phyloP scores from a whole-genome alignment of 768 basidiomycete genomes.

The Amanita pallidorosea region DNA sequence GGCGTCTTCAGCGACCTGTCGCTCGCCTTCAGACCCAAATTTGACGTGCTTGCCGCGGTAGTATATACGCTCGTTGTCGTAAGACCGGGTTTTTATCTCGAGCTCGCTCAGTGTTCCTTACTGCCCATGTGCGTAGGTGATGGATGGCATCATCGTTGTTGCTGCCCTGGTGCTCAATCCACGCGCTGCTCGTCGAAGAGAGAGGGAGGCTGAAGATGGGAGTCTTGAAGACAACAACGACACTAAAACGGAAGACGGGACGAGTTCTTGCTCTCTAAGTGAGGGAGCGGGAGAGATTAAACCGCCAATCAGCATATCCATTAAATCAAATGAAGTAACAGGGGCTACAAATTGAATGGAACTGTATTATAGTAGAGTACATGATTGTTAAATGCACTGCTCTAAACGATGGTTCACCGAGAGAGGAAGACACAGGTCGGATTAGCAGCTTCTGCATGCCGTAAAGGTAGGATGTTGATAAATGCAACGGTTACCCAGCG shows the following conservation, averaged over 20 bases:
- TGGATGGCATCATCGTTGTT: slow-evolving; percentile 53
- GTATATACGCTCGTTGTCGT: slow-evolving; percentile 57
- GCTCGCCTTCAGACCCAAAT: slow-evolving; percentile 50
- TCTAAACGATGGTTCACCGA: neutral
- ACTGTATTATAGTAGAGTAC: neutral
- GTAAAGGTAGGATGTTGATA: neutral
- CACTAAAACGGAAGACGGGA: neutral
- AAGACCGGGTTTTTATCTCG: slow-evolving; percentile 12
- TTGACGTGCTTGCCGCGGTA: slow-evolving; percentile 54
- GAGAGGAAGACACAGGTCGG: neutral
- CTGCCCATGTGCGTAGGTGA: slow-evolving; percentile 28
- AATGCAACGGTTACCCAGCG: neutral
- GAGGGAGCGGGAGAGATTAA: neutral
- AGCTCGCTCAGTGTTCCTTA: neutral
- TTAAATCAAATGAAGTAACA: neutral
- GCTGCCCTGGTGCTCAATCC: slow-evolving; percentile 61
- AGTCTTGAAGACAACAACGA: neutral
- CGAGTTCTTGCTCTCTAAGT: neutral
- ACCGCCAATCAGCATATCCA: neutral
- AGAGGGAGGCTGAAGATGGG: slow-evolving; percentile 4
- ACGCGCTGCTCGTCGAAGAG: slow-evolving; percentile 25
- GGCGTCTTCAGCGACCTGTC: slow-evolving; percentile 63
- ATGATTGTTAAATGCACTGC: slow-evolving; percentile 1
- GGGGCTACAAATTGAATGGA: neutral
- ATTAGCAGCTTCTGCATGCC: neutral